Base-by-base conservation (phyloP, 345 rosid species). In the Citrus sp. region DNA sequence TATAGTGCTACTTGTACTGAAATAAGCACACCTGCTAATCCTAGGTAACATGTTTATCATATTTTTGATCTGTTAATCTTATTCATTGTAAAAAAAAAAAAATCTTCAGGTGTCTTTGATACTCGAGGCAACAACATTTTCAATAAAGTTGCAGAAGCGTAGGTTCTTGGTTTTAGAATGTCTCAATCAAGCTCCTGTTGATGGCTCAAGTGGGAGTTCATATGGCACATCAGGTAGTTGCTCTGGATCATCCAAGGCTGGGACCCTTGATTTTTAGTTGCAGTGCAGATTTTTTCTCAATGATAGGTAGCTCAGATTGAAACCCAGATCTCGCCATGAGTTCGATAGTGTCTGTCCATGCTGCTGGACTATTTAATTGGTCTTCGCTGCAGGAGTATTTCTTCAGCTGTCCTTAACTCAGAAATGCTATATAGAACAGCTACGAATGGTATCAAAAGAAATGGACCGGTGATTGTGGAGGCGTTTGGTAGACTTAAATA, bases 121-220 rank as follows among this genome's bases (percentile, higher is more conserved):
- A 84, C 93, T 87, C 10, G 98, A 92, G 79, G 93, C 99, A 77
- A 91, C 92, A 54, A 93, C 97, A 4, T 93, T 85, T 79, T 93
- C 98, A 16, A 88, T 95, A 80, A 95, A 95, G 80, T 83, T 95
- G 82, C 93, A 88, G 58, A 93, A 91, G 83, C 89, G 98, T 34
- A 87, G 94, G 75, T 91, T 81, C 84, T 82, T 92, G 89, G 85
- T 87, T 83, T 83, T 93, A 70, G 99, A 95, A 83, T 91, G 91
- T 81, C 79, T 95, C 80, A 95, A 93, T 85, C 98, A 95, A 89
- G 99, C 98, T 70, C 99, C 98, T 8, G 87, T 95, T 37, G 98
- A 93, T 63, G 96, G 97, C 64, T 91, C 97, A 7, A 91, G 92
- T 81, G 98, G 99, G 78, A 82, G 86, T 79, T 95, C 97, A 3